Evolutionary conservation across 306 rosid species (phyloP), one percentile per base, ranked within the genome.

Genomic region (Parietaria judaica): DNA sequence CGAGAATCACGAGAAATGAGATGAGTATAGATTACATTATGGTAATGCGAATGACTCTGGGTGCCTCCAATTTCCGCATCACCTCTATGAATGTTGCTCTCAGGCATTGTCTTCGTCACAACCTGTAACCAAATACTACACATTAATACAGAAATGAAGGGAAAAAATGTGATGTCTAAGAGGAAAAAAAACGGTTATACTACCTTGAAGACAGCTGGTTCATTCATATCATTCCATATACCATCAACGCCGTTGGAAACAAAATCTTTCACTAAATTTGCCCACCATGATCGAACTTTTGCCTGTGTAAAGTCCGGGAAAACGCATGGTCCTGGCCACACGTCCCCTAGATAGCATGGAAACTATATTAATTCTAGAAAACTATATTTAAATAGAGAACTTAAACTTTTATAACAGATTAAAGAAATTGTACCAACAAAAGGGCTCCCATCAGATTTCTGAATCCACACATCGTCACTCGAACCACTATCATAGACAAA

Each of bases 151-250:
- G 39, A 47, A 13, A 23, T 23, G 38, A 43, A 70, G 9, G 54
- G 41, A 63, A 3, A 16, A 11, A 60, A 39, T 43, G n/a, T 36
- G 44, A 43, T 43, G 37, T 60, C 64, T 3, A 64, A 37, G 69
- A 8, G 9, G 9, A 51, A 16, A 11, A 49, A 16, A 36, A 65
- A 14, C 52, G 54, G 44, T 43, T 6, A 8, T 72, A 70, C 64
- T 73, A 87, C 97, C 97, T 85, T 90, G 59, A 90, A 85, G 56
- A 90, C 49, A 46, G 97, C 73, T 5, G 97, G 97, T 78, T 90
- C 97, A 60, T 90, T 90, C 97, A 90, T 90, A 77, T 90, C 97
- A 73, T 90, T 90, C 97, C 97, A 90, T 76, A 90, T 90, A 66
- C 97, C 97, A 66, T 90, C 96, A 73, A 85, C 96, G 69, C 95